Conservation (phyloP, 805 yeast species). For the Brettanomyces sp. region DNA sequence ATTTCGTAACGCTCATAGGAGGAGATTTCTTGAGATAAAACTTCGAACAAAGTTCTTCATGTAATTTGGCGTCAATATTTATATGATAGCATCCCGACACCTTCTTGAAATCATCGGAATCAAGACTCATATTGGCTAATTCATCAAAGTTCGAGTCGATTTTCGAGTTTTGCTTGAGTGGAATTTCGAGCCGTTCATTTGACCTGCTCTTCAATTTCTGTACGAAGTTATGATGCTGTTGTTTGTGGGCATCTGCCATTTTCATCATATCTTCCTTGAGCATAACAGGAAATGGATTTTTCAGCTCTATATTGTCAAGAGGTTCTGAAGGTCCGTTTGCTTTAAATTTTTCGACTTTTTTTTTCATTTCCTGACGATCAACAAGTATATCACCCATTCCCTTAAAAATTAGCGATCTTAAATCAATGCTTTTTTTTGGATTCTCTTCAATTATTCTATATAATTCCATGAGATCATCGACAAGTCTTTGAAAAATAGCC, state of each 20-base stretch:
- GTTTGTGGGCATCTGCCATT: background rate
- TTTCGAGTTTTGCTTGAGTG: slow-evolving; percentile 16
- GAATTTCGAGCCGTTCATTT: slow-evolving; percentile 22
- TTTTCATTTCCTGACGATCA: background rate
- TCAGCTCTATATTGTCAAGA: background rate
- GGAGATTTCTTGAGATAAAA: slow-evolving; percentile 26
- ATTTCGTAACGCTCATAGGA: slow-evolving; percentile 16
- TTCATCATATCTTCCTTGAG: background rate
- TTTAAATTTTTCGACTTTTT: background rate
- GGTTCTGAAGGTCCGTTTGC: background rate
- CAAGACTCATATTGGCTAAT: background rate
- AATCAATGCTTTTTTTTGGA: slow-evolving; percentile 5
- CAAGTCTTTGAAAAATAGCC: slow-evolving; percentile 18
- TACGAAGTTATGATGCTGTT: background rate
- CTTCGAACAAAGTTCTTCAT: slow-evolving; percentile 12
- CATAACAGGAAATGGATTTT: background rate
- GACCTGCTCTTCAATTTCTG: slow-evolving; percentile 6
- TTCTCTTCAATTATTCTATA: slow-evolving; percentile 4
- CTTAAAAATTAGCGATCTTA: slow-evolving; percentile 9
- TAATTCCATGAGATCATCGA: slow-evolving; percentile 18
- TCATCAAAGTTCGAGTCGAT: slow-evolving; percentile 22
- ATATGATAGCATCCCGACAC: slow-evolving; percentile 8
- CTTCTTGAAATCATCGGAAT: slow-evolving; percentile 4
- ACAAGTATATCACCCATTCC: slow-evolving; percentile 3
- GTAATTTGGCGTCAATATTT: slow-evolving; percentile 5